Evolutionary conservation across 352 stramenopile species (phyloP).

Genomic region (Globisporangium ultimum): DNA sequence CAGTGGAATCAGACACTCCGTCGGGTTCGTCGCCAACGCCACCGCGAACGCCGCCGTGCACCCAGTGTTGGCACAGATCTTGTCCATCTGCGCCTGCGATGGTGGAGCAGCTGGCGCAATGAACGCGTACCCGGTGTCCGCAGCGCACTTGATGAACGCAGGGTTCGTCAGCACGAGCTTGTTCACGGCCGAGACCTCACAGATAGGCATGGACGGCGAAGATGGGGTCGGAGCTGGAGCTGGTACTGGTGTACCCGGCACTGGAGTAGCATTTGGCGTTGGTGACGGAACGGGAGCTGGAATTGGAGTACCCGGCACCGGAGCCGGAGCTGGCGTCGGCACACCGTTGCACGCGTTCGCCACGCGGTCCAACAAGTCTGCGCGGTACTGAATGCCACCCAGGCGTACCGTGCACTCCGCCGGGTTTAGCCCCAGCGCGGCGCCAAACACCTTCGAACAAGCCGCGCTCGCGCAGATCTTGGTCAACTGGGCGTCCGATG

Average conservation of each 20-base stretch:
- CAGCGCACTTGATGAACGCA: too few species aligned
- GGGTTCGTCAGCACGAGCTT: too few species aligned
- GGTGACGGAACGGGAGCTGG: too few species aligned
- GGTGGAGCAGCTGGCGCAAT: too few species aligned
- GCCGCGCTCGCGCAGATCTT: constrained; percentile 21
- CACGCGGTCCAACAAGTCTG: constrained; percentile 12
- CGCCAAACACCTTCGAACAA: constrained; percentile 16
- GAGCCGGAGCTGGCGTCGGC: neutral
- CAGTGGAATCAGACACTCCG: constrained; percentile 9
- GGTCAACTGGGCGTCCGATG: constrained; percentile 8
- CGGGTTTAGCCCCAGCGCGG: constrained; percentile 7
- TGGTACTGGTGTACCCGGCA: too few species aligned
- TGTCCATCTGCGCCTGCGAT: too few species aligned
- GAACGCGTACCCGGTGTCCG: too few species aligned
- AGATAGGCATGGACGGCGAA: too few species aligned
- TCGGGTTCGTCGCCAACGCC: constrained; percentile 6
- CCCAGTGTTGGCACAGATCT: constrained; percentile 9
- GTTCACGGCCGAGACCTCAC: too few species aligned
- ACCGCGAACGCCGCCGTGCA: constrained; percentile 10
- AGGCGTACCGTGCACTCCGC: constrained; percentile 12
- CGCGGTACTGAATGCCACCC: constrained; percentile 10
- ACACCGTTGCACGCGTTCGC: constrained; percentile 10
- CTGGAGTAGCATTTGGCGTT: too few species aligned
- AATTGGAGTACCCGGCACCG: neutral
- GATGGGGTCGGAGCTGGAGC: neutral